Evolutionary conservation across 768 basidiomycete genomes (phyloP), one percentile per base, ranked within the genome.

Genomic region (Sutorius australiensis): DNA sequence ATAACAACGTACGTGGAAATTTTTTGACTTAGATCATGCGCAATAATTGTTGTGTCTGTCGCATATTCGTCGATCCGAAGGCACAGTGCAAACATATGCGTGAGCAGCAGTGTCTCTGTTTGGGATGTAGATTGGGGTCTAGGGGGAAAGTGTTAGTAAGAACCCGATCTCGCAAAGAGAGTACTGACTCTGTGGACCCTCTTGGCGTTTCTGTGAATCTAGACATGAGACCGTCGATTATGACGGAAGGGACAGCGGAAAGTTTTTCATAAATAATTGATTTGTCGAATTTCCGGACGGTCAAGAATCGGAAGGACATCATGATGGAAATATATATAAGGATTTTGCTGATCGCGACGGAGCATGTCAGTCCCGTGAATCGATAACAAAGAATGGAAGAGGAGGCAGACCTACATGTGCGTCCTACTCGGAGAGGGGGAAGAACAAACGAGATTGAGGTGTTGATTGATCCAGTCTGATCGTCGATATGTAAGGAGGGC

Each of bases 281-380:
- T 59, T 83, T 80, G 40, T 80, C 72, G 66, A 62, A 80, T 57
- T 31, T 67, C 57, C 69, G 69, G 47, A 51, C 59, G 7, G 77
- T 70, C 0, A 76, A 63, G 57, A 75, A 74, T 41, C 81, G 78
- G 71, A 95, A 88, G 9, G 79, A 73, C 54, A 95, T 73, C 79
- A 98, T 85, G n/a, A 80, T 73, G 1, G 92, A 83, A 57, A 95
- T 85, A 72, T 92, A 95, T 52, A 86, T 73, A 30, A 93, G 61
- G 43, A 89, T 80, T 71, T 86, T 88, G 44, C 91, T 92, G 62
- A 31, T 39, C 3, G 27, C 17, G 30, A 38, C 31, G 6, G 24
- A 31, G 11, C 0, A 41, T n/a, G 28, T 60, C 41, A 68, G 28
- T 12, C 9, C 4, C 37, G 17, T n/a, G 17, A 13, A 1, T 19